Evolutionary conservation across 257 asterid genomes (phyloP).

Genomic region (Capsicum pubescens): DNA sequence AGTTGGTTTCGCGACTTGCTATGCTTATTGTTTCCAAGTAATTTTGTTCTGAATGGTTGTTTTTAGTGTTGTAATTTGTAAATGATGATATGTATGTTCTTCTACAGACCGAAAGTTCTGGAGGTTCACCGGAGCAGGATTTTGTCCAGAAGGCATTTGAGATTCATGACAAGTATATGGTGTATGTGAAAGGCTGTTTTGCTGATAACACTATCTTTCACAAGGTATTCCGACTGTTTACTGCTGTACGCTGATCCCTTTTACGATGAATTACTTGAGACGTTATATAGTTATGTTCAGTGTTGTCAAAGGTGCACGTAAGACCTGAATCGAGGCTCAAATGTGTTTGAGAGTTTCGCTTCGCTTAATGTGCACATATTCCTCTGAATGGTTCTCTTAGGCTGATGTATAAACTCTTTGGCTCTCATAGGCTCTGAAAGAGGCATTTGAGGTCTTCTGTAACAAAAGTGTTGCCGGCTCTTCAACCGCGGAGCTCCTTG

Average conservation of each 20-base stretch:
- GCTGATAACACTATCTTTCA: constrained; percentile 45
- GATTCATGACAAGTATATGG: constrained; percentile 53
- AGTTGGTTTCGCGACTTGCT: background rate
- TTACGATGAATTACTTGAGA: constrained; percentile 16
- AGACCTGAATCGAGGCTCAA: too few relatives aligned
- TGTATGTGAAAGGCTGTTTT: constrained; percentile 49
- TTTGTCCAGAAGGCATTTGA: constrained; percentile 51
- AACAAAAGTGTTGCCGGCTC: constrained; percentile 49
- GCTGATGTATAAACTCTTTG: background rate
- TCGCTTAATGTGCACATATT: background rate
- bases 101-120: constrained; percentile 45
- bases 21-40: constrained; percentile 3
- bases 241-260: background rate
- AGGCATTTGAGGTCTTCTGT: constrained; percentile 62
- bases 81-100: constrained; percentile 30
- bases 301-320: too few relatives aligned
- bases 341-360: too few relatives aligned
- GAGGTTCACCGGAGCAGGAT: constrained; percentile 44
- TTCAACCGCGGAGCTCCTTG: constrained; percentile 55
- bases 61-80: background rate
- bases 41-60: background rate
- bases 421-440: constrained; percentile 50
- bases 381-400: background rate
- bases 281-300: background rate
- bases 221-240: constrained; percentile 42